Conservation (phyloP, 2,329 filamentous ascomycete genomes). For the Fusarium sp. region DNA sequence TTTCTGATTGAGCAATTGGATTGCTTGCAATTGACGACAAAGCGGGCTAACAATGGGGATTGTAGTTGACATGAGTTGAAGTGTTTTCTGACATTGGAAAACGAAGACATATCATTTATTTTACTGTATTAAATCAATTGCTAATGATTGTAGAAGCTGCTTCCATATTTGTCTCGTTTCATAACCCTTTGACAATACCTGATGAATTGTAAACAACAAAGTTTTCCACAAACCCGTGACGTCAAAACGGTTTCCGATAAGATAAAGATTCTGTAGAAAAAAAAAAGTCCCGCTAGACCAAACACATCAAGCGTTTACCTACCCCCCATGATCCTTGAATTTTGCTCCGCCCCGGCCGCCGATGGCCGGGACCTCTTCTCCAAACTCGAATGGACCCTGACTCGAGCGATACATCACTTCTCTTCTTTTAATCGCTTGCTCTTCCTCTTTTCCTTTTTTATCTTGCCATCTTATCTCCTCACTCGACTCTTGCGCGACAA, state of each 20-base stretch:
- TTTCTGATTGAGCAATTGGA: constrained; percentile 10
- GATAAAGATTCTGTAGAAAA: constrained; percentile 19
- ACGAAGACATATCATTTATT: not conserved
- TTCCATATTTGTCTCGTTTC: not conserved
- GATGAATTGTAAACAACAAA: not conserved
- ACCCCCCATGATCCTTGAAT: constrained; percentile 35
- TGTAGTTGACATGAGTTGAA: not conserved
- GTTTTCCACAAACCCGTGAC: constrained; percentile 7
- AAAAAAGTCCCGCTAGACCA: not conserved
- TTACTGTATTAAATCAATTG: not conserved
- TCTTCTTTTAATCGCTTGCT: not conserved
- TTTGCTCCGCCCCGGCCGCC: constrained; percentile 25
- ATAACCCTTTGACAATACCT: not conserved
- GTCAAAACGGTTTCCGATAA: constrained; percentile 31
- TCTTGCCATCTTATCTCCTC: not conserved
- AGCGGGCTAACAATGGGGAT: not conserved
- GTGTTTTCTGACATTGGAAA: not conserved
- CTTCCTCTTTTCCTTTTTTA: constrained; percentile 4
- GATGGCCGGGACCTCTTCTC: not conserved
- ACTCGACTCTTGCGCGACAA: not conserved
- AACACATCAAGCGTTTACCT: not conserved
- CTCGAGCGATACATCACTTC: constrained; percentile 12
- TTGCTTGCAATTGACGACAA: constrained; percentile 32
- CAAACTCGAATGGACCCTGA: constrained; percentile 28
- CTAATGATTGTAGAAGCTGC: not conserved